phyloP scores from a whole-genome alignment of 495 filamentous ascomycete species.

The Penicillium desertorum region DNA sequence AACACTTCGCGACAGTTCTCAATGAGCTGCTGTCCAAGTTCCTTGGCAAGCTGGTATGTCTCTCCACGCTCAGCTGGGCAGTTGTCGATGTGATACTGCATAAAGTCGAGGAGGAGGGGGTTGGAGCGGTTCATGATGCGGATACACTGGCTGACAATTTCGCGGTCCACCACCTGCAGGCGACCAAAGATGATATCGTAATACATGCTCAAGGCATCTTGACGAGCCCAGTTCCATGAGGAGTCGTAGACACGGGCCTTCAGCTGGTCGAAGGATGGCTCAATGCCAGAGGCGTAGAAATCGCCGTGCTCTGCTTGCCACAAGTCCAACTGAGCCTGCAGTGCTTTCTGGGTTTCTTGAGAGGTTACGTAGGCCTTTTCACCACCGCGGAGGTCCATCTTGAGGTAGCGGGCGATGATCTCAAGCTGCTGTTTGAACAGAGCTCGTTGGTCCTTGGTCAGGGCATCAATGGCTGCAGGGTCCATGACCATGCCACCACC shows the following conservation, averaged over 20 bases:
- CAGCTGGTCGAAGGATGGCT: slow-evolving; percentile 85
- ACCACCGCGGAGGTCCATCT: slow-evolving; percentile 91
- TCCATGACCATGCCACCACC: slow-evolving; percentile 96
- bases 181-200: slow-evolving; percentile 99
- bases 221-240: slow-evolving; percentile 98
- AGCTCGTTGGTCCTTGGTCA: slow-evolving; percentile 92
- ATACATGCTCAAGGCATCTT: slow-evolving; percentile 97
- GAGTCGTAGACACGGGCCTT: slow-evolving; percentile 98
- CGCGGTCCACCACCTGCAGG: slow-evolving; percentile 87
- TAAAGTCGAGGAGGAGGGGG: slow-evolving; percentile 91
- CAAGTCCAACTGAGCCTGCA: slow-evolving; percentile 90
- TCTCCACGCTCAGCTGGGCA: slow-evolving; percentile 95
- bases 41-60: slow-evolving; percentile 94
- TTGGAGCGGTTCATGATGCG: slow-evolving; percentile 99
- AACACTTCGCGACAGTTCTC: slow-evolving; percentile 97
- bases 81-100: slow-evolving; percentile 99
- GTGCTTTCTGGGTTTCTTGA: slow-evolving; percentile 75
- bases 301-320: slow-evolving; percentile 96
- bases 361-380: slow-evolving; percentile 88
- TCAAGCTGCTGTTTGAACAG: slow-evolving; percentile 98
- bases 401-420: slow-evolving; percentile 90
- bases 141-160: slow-evolving; percentile 98
- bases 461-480: slow-evolving; percentile 90
- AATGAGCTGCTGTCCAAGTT: slow-evolving; percentile 91
- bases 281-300: slow-evolving; percentile 91